These are phyloP conservation scores for Ramularia collo-cygni DNA, from an alignment of 2,329 filamentous ascomycete species.

Conservation along the genomic window DNA sequence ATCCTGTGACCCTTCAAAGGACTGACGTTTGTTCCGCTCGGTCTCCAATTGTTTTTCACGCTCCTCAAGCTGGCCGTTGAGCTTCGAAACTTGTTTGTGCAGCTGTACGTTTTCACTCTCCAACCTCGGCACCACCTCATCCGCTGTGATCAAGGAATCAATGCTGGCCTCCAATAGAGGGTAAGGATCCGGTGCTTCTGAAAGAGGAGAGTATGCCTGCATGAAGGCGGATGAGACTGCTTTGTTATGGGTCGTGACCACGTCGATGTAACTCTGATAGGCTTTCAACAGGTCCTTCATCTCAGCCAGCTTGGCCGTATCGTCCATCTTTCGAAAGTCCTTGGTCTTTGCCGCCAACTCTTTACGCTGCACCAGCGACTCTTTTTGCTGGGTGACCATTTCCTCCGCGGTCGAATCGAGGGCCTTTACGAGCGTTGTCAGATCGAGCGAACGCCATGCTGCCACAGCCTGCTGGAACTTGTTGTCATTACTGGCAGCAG, in stretches of 20 bases:
- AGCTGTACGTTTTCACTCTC: constrained; percentile 82
- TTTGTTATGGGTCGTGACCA: constrained; percentile 93
- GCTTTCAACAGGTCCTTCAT: constrained; percentile 81
- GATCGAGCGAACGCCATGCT: constrained; percentile 89
- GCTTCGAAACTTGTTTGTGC: constrained; percentile 66
- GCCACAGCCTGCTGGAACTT: constrained; percentile 96
- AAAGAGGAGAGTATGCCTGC: constrained; percentile 84
- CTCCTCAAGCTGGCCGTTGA: constrained; percentile 77
- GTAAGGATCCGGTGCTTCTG: constrained; percentile 94
- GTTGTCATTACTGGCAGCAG: constrained; percentile 50
- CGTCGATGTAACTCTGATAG: constrained; percentile 95
- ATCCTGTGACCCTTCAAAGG: constrained; percentile 71
- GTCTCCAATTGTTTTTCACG: constrained; percentile 72
- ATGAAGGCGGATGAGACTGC: constrained; percentile 88
- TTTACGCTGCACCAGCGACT: constrained; percentile 92
- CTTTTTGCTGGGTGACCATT: constrained; percentile 85
- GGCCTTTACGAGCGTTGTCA: constrained; percentile 73
- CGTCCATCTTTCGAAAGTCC: constrained; percentile 90
- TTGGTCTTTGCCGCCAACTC: constrained; percentile 99
- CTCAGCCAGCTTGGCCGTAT: constrained; percentile 76
- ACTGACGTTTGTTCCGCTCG: constrained; percentile 65
- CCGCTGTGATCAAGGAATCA: constrained; percentile 83
- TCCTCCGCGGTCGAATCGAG: constrained; percentile 94
- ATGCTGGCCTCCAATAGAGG: constrained; percentile 93
- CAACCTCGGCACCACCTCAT: constrained; percentile 85